Evolutionary conservation across 495 filamentous ascomycete genomes (phyloP).

Genomic region (Lophiostoma macrostomum): DNA sequence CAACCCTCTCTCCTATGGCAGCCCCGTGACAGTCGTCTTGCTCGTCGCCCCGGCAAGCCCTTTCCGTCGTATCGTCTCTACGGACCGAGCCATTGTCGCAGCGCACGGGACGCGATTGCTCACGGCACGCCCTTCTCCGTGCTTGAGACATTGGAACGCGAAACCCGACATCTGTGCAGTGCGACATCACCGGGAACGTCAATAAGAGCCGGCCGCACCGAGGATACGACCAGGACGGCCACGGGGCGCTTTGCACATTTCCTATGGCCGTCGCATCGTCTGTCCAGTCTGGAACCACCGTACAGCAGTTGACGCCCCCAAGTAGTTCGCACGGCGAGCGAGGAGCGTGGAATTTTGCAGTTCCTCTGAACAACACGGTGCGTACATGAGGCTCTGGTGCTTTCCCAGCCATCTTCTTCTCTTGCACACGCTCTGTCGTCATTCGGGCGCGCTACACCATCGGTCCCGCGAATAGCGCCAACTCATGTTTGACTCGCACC

Average conservation of each 20-base stretch:
- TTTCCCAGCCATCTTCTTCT: neutral
- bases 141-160: too few species aligned
- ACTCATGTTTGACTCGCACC: conserved; percentile 8
- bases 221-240: too few species aligned
- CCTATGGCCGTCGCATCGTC: conserved; percentile 31
- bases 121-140: too few species aligned
- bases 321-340: conserved; percentile 51
- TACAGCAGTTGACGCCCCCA: conserved; percentile 46
- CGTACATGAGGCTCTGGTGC: conserved; percentile 19
- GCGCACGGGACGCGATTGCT: too few species aligned
- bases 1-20: too few species aligned
- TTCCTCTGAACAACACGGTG: conserved; percentile 41
- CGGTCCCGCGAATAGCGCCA: conserved; percentile 12
- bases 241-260: neutral
- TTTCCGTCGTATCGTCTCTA: too few species aligned
- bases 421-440: conserved; percentile 24
- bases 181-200: too few species aligned
- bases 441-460: conserved; percentile 12
- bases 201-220: too few species aligned
- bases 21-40: too few species aligned
- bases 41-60: too few species aligned
- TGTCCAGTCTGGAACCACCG: conserved; percentile 20
- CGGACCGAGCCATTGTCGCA: too few species aligned
- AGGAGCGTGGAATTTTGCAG: conserved; percentile 52
- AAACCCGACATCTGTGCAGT: too few species aligned